Evolutionary conservation across 179 eudicot genomes (phyloP).

Genomic region (Patellifolia procumbens): DNA sequence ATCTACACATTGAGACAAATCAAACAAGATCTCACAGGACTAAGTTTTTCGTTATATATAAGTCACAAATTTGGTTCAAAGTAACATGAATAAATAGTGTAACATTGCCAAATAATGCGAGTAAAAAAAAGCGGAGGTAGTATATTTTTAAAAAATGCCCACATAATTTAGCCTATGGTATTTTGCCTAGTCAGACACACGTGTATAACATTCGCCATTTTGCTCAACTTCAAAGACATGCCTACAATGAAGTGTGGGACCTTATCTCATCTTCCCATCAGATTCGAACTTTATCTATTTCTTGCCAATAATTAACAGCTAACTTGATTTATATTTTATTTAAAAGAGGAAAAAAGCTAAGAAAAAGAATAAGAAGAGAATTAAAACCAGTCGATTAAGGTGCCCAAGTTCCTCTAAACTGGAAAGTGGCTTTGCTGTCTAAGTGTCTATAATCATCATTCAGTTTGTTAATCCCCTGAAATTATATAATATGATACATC

Average conservation of each 20-base stretch:
- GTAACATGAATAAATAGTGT: too few species aligned
- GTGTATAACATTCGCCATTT: slow-evolving; percentile 1
- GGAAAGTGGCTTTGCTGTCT: too few species aligned
- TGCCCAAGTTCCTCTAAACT: not conserved
- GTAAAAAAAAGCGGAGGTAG: too few species aligned
- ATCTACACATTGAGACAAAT: too few species aligned
- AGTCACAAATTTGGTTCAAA: too few species aligned
- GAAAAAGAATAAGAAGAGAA: not conserved
- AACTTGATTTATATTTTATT: not conserved
- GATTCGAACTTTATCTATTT: not conserved
- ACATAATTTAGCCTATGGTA: not conserved
- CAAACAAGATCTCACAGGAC: too few species aligned
- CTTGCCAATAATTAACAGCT: not conserved
- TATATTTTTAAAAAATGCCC: too few species aligned
- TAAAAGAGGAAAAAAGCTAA: not conserved
- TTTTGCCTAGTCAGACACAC: slow-evolving; percentile 11
- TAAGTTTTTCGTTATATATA: too few species aligned
- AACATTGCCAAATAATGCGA: too few species aligned
- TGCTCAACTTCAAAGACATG: slow-evolving; percentile 18
- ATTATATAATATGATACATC: too few species aligned
- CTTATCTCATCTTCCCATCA: not conserved
- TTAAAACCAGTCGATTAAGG: not conserved
- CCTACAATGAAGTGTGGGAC: not conserved
- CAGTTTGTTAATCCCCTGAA: not conserved
- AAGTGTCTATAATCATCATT: not conserved